Evolutionary conservation across 805 yeast genomes (phyloP), one percentile per base, ranked within the genome.

Genomic region (Candida insectalens): DNA sequence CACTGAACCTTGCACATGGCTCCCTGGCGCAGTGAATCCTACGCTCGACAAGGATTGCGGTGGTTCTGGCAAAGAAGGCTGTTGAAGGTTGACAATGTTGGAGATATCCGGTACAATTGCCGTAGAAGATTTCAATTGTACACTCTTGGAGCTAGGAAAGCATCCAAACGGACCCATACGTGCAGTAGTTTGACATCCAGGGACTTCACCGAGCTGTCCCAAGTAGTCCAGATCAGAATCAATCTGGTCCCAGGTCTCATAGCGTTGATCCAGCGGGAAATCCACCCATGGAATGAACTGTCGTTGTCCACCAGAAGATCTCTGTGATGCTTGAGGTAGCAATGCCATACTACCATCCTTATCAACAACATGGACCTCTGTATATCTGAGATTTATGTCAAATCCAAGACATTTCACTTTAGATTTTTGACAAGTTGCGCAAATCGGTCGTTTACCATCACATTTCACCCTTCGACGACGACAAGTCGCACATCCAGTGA

Each of bases 401-500:
- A 69, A 72, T 1, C 78, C 77, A 15, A 54, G 57, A 54, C 79
- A 72, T 8, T 52, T 49, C 5, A 63, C 36, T 3, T 60, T 59
- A 3, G 74, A 64, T 41, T 61, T 67, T 26, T 37, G 44, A 50
- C 78, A 71, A 34, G 75, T 55, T 19, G 42, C 32, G 44, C 78
- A 71, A 14, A 37, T 40, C 2, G 77, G 77, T 35, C 56, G 55
- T 4, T 50, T 39, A 10, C 65, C 59, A 45, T 70, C 77, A 50
- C 78, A 71, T 46, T 69, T 70, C 41, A 71, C 68, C 41, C 69
- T 71, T 18, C 76, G 53, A 16, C 55, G 46, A 23, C 78, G 54
- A 42, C 78, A 71, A 6, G 77, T 71, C 60, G 71, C 67, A 48
- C 78, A 71, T 4, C 78, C 78, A 30, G 64, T 56, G 46, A 69